Conservation (phyloP, 1,139 yeast genomes). For the Pichia kudriavzevii region DNA sequence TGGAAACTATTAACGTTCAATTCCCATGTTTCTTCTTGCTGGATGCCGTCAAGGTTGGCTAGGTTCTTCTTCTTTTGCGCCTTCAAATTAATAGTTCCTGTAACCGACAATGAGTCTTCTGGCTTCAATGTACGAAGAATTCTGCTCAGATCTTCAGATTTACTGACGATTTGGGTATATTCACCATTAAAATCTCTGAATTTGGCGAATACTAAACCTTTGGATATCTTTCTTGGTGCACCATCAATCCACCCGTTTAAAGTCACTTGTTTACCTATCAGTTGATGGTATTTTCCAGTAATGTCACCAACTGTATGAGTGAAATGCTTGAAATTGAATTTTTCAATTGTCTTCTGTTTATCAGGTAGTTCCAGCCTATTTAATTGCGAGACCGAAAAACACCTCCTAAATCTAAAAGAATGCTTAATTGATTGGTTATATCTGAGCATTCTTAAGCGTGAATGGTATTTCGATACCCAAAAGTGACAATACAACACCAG, state of each 20-base stretch:
- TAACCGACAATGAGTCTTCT: constrained; percentile 73
- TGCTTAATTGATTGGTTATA: no score
- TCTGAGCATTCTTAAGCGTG: no score
- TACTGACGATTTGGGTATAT: constrained; percentile 56
- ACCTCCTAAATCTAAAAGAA: no score
- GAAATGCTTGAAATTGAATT: constrained; percentile 27
- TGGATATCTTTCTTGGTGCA: constrained; percentile 60
- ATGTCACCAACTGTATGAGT: constrained; percentile 28
- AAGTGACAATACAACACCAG: no score
- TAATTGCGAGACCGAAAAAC: neutral
- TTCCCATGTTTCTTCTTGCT: constrained; percentile 39
- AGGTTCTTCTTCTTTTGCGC: constrained; percentile 28
- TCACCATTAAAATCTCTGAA: constrained; percentile 69
- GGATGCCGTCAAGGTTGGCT: no score
- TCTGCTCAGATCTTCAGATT: constrained; percentile 33
- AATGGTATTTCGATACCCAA: no score
- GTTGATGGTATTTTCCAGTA: constrained; percentile 2
- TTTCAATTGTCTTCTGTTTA: constrained; percentile 16
- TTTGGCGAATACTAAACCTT: constrained; percentile 55
- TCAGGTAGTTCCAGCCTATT: constrained; percentile 15
- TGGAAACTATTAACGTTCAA: constrained; percentile 45
- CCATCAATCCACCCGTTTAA: constrained; percentile 78
- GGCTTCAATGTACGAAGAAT: constrained; percentile 45
- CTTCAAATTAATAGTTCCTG: constrained; percentile 41
- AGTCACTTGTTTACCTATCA: constrained; percentile 20